Base-by-base conservation (phyloP, 257 asterid genomes). In the Eucommia ulmoides region DNA sequence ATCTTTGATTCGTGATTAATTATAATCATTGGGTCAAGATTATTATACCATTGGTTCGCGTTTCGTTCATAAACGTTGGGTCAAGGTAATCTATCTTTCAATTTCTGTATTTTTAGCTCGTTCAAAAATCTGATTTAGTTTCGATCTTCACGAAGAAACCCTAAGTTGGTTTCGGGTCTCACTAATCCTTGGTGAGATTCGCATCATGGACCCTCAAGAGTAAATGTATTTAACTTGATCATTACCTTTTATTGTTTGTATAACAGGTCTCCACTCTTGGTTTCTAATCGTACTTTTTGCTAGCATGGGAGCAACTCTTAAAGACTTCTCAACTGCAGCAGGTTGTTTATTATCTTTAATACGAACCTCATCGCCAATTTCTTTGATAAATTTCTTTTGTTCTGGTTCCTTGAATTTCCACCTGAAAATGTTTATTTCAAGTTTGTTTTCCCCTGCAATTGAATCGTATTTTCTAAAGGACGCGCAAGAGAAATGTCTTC, bases 381-480 rank as follows among this genome's bases (percentile, higher is more conserved):
- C 53, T 53, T 54, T 61, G 54, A 56, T 65, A 41, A 56, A 23
- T 53, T n/a, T n/a, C n/a, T n/a, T n/a, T n/a, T n/a, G n/a, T 44
- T 45, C 67, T 35, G 23, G 56, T 55, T 67, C 47, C 45, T 58
- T n/a, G n/a, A n/a, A n/a, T n/a, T n/a, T 59, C 55, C 68, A 56
- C 21, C 46, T 18, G n/a, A 54, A 54, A 67, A 51, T 26, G 14
- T 57, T 24, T 51, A 63, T 59, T 33, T 52, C 61, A 35, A 33
- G 66, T 49, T 55, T 63, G 59, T 47, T 59, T 35, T 61, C 71
- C 23, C 20, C 52, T 53, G 49, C 60, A 55, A 41, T 64, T 20
- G 72, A 63, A n/a, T n/a, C 80, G 68, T 52, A 66, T 61, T 47
- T 24, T 63, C 59, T 73, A 46, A 29, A 38, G 38, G 53, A 54